A percentile compares a stretch with the other conserved stretches of the same genome.
Conservation (phyloP, 2,329 filamentous ascomycete genomes). For the Fonsecaea erecta region DNA sequence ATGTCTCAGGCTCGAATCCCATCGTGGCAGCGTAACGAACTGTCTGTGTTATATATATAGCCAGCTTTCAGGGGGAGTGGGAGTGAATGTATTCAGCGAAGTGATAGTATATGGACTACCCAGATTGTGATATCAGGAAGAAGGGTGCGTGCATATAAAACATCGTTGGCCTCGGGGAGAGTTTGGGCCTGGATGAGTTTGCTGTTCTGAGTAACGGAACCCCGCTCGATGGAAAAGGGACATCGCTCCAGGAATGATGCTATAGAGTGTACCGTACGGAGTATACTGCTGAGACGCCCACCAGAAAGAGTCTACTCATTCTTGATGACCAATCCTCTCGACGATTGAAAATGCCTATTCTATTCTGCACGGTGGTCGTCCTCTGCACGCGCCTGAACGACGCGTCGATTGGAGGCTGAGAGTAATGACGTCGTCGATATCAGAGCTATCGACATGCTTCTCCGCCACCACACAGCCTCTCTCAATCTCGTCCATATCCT, state of each 20-base stretch:
- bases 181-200: neutral
- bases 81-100: neutral
- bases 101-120: neutral
- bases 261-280: neutral
- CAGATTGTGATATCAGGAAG: neutral
- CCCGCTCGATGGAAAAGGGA: neutral
- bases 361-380: neutral
- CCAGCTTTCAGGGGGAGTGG: neutral
- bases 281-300: neutral
- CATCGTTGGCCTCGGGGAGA: neutral
- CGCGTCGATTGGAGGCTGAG: neutral
- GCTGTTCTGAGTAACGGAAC: slow-evolving; percentile 1
- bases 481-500: neutral
- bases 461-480: neutral
- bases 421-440: neutral
- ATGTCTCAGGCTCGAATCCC: slow-evolving; percentile 33
- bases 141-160: neutral
- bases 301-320: neutral
- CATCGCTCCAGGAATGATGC: neutral
- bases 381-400: neutral
- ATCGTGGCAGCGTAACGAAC: slow-evolving; percentile 4
- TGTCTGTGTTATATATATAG: neutral
- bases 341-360: neutral
- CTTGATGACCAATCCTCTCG: neutral
- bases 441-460: neutral